phyloP scores from a whole-genome alignment of 78 protist species.

The Dictyostelium capitatum region DNA sequence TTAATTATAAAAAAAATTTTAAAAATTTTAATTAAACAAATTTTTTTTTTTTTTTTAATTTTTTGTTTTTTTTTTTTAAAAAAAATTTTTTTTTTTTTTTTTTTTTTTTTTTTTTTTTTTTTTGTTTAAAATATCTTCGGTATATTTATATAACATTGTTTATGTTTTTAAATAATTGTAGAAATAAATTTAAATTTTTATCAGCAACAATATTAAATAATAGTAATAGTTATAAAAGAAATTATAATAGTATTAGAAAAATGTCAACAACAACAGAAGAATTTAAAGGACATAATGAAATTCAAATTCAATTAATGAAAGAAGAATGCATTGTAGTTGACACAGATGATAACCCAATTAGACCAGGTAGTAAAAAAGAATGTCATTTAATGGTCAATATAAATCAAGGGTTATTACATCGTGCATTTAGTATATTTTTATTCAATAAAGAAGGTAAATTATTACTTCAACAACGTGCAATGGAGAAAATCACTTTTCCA shows the following conservation, averaged over 20 bases:
- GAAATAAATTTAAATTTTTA: no score
- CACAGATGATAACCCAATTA: constrained; percentile 83
- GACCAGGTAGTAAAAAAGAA: constrained; percentile 87
- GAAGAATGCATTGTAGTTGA: constrained; percentile 92
- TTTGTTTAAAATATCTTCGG: not conserved
- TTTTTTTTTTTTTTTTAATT: not conserved
- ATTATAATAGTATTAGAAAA: not conserved
- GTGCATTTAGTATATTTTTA: constrained; percentile 94
- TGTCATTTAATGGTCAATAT: constrained; percentile 88
- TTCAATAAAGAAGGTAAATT: constrained; percentile 84
- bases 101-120: not conserved
- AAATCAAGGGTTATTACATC: constrained; percentile 86
- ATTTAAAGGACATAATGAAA: constrained; percentile 74
- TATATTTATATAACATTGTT: not conserved
- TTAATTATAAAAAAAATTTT: no score
- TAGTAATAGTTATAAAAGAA: not conserved
- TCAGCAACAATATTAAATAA: not conserved
- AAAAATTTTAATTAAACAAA: no score
- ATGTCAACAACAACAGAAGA: not conserved
- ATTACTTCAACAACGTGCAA: constrained; percentile 92
- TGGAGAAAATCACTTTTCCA: constrained; percentile 93
- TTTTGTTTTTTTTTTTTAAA: not conserved
- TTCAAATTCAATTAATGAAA: constrained; percentile 81
- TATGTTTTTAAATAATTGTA: not conserved
- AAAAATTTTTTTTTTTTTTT: not conserved